Conservation (phyloP, 768 basidiomycete genomes). For the Leccinum ochraceum region DNA sequence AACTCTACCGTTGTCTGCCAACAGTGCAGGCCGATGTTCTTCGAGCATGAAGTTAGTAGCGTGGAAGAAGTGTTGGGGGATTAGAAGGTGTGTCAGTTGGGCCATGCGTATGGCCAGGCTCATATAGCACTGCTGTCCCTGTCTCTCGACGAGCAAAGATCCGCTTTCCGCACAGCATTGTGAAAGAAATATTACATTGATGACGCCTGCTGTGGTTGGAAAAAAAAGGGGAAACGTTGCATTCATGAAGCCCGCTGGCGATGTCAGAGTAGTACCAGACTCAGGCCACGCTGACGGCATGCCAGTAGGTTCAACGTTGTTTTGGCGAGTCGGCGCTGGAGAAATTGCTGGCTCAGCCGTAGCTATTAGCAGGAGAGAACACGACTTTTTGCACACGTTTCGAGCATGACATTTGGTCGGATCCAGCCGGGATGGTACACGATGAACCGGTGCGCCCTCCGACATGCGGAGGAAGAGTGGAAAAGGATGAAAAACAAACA, state of each 20-base stretch:
- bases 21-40: slow-evolving; percentile 12
- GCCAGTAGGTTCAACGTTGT: too few species aligned
- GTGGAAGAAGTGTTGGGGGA: not conserved
- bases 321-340: not conserved
- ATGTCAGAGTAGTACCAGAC: too few species aligned
- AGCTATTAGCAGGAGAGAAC: too few species aligned
- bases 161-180: slow-evolving; percentile 8
- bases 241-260: slow-evolving; percentile 14
- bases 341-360: too few species aligned
- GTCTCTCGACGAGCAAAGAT: slow-evolving; percentile 6
- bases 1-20: slow-evolving; percentile 11
- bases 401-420: too few species aligned
- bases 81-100: not conserved
- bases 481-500: too few species aligned
- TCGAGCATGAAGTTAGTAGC: slow-evolving; percentile 11
- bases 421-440: too few species aligned
- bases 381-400: too few species aligned
- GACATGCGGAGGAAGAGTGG: too few species aligned
- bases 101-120: slow-evolving; percentile 1
- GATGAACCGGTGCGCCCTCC: too few species aligned
- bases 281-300: too few species aligned
- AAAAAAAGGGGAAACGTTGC: slow-evolving; percentile 11
- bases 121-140: slow-evolving; percentile 14
- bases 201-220: not conserved
- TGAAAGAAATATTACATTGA: slow-evolving; percentile 5